phyloP scores from a whole-genome alignment of 139 green algal genomes.

The Volvox africanus region DNA sequence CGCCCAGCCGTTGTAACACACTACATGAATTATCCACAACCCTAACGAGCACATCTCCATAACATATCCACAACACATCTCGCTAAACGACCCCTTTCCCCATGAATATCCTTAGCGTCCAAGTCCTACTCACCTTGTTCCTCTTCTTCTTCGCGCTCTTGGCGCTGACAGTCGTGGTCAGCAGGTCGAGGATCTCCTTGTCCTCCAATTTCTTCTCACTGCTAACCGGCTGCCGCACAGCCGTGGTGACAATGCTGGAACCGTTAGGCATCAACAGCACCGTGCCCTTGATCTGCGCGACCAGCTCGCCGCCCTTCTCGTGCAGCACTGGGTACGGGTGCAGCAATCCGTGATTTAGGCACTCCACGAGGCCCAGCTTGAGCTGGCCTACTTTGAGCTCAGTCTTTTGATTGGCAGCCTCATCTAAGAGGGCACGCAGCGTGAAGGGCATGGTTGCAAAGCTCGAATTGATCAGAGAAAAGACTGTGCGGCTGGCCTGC shows the following conservation, averaged over 20 bases:
- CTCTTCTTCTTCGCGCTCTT: slow-evolving; percentile 80
- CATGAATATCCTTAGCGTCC: too few species aligned
- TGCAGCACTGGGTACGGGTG: slow-evolving; percentile 96
- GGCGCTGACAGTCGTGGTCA: slow-evolving; percentile 53
- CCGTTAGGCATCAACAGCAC: slow-evolving; percentile 98
- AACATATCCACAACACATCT: too few species aligned
- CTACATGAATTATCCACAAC: too few species aligned
- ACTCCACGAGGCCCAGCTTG: slow-evolving; percentile 92
- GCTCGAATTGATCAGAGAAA: slow-evolving; percentile 87
- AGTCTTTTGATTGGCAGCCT: slow-evolving; percentile 19
- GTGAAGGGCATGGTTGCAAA: slow-evolving; percentile 96
- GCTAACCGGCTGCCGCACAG: slow-evolving; percentile 81
- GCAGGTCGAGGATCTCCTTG: slow-evolving; percentile 64
- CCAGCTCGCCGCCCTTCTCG: slow-evolving; percentile 81
- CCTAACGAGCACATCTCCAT: too few species aligned
- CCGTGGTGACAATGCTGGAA: slow-evolving; percentile 83
- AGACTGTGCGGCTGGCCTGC: slow-evolving; percentile 83
- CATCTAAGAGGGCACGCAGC: slow-evolving; percentile 73
- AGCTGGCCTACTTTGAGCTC: slow-evolving; percentile 44
- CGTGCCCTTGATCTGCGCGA: slow-evolving; percentile 96
- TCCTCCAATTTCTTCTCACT: slow-evolving; percentile 82
- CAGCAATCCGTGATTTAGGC: slow-evolving; percentile 94
- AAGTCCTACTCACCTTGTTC: slow-evolving; percentile 56
- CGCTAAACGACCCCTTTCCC: too few species aligned
- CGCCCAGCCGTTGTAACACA: too few species aligned